A percentile compares a stretch with the other conserved stretches of the same genome.
Conservation (phyloP, 2,329 filamentous ascomycete genomes). For the Dactylellina cionopaga region DNA sequence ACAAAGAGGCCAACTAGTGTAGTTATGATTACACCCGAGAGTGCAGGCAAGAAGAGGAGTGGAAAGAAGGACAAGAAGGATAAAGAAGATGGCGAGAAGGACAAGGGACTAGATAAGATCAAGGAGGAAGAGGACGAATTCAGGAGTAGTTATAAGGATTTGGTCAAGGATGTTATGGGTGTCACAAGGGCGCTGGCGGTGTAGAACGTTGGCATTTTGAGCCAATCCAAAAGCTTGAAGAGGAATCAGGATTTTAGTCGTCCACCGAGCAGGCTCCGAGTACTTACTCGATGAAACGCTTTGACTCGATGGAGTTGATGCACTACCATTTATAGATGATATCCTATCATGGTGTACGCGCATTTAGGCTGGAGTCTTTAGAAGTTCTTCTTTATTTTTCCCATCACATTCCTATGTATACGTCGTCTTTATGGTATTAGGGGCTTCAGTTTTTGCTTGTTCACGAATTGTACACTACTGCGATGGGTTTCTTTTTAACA, state of each 20-base stretch:
- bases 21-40: slow-evolving; percentile 80
- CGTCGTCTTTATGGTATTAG: slow-evolving; percentile 15
- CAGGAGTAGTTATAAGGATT: slow-evolving; percentile 71
- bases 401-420: background rate
- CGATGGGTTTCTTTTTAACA: slow-evolving; percentile 10
- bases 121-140: slow-evolving; percentile 66
- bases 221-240: too few relatives aligned
- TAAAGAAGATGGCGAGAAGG: slow-evolving; percentile 64
- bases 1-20: slow-evolving; percentile 98
- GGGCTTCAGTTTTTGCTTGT: slow-evolving; percentile 15
- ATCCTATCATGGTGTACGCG: background rate
- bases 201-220: background rate
- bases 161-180: slow-evolving; percentile 67
- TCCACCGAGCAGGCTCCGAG: too few relatives aligned
- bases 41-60: slow-evolving; percentile 59
- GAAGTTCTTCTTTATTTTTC: background rate
- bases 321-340: background rate
- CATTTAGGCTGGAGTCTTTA: too few relatives aligned
- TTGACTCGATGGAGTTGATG: too few relatives aligned
- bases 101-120: slow-evolving; percentile 58
- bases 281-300: too few relatives aligned
- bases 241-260: too few relatives aligned
- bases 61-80: slow-evolving; percentile 60
- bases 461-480: slow-evolving; percentile 40
- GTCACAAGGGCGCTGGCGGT: slow-evolving; percentile 55